Evolutionary conservation across 2,329 filamentous ascomycete species (phyloP), one percentile per base, ranked within the genome.

Genomic region (Microthyrium microscopicum): DNA sequence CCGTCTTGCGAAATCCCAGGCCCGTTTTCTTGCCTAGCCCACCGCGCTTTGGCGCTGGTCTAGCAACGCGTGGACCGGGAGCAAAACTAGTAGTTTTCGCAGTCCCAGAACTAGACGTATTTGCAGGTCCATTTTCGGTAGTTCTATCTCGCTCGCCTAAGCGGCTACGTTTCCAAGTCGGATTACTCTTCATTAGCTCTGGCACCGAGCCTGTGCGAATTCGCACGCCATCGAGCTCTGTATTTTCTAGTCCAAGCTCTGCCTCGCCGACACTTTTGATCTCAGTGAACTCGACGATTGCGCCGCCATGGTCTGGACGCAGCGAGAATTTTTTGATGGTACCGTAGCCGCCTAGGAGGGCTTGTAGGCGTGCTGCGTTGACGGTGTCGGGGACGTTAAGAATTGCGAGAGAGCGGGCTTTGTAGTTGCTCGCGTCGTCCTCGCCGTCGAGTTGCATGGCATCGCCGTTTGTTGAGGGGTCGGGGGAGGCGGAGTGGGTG

Each of bases 301-400:
- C 89, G 9, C 84, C 85, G 37, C 77, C 74, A 40, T 92, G 80
- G 39, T 83, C 71, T 2, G 84, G 82, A 29, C 83, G 74, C 8
- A 94, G 64, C 9, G 78, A 65, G 4, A 95, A 64, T 52, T 85
- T 87, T 41, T 75, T 64, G 17, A 94, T 64, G 1, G 65, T 54
- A 1, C 83, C 84, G 28, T 75, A 66, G 2, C 72, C 66, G 44
- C 83, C 77, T 6, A 79, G 73, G 3, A 91, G 60, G 0, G 73
- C 66, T 28, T 71, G 71, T 35, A 98, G 71, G 20, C 85, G 81
- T 2, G 79, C 73, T 46, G 92, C 82, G 42, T 91, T 94, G 46
- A 95, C 72, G 0, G 85, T 95, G 48, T 95, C 89, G 1, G 89
- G 83, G 1, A 98, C 62, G 40, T 85, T 78, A 56, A 94, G 70